Conservation (phyloP, 2,329 filamentous ascomycete genomes). For the Emergomyces africanus region DNA sequence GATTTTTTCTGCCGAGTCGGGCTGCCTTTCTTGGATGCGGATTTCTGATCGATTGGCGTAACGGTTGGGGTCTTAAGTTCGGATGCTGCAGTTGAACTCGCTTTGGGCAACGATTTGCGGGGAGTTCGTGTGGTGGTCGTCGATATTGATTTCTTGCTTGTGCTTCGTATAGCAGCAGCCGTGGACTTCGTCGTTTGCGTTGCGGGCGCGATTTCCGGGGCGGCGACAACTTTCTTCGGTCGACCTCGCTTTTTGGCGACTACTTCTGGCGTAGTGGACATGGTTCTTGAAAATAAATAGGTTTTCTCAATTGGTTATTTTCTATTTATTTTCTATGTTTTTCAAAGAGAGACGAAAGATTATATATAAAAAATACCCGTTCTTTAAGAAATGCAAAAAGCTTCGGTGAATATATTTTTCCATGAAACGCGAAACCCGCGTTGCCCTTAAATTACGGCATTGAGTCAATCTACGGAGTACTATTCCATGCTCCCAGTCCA, state of each 20-base stretch:
- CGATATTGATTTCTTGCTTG: neutral
- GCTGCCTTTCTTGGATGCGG: neutral
- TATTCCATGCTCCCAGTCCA: too few relatives aligned
- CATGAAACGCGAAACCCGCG: neutral
- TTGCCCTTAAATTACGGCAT: neutral
- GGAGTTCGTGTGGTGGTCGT: neutral
- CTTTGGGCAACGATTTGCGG: neutral
- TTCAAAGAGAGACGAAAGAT: neutral
- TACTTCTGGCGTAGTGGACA: neutral
- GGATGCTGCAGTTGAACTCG: neutral
- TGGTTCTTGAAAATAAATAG: neutral
- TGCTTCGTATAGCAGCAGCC: too few relatives aligned
- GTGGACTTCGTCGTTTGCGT: too few relatives aligned
- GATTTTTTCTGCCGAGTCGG: neutral
- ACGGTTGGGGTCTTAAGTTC: neutral
- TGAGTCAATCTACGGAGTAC: too few relatives aligned
- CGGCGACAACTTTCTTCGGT: conserved; percentile 2
- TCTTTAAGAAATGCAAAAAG: too few relatives aligned
- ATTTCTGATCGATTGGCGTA: neutral
- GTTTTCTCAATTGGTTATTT: neutral
- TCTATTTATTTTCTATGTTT: neutral
- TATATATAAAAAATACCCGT: neutral
- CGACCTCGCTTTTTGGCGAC: conserved; percentile 2
- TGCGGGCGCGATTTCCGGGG: neutral
- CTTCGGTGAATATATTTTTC: too few relatives aligned